Evolutionary conservation across 1,139 yeast genomes (phyloP), one percentile per base, ranked within the genome.

Genomic region (Debaryomycetaceae sp.): DNA sequence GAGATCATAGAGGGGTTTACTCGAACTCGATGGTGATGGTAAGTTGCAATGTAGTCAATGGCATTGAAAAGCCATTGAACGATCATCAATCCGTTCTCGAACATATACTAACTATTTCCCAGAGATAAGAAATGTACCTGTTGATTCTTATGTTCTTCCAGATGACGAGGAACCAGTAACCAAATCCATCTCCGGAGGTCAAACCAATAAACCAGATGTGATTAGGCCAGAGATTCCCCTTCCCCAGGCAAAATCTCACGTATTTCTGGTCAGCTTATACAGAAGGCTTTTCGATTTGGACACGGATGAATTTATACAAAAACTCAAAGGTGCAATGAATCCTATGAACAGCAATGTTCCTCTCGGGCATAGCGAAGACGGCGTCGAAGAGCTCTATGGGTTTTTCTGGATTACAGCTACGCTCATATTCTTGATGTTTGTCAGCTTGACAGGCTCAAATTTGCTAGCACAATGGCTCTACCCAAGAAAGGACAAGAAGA

Each of bases 381-480:
- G 68, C 9, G 62, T 65, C 5, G 74, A 83, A 2, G 96, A 88
- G 57, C 65, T 88, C 43, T 88, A 87, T 57, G 96, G 96, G 1
- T 86, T 90, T 24, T 70, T 87, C 38, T 88, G 96, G 96, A 81
- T 88, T 39, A 85, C 90, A 9, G 88, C 89, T 0, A 85, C 95
- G 0, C 78, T 87, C 44, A 81, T 87, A 1, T 82, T 86, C 50
- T 70, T 83, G 37, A 72, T 87, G 62, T 88, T 87, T 66, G 85
- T 87, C 47, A 76, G 90, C 43, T 78, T 87, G 35, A 85, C 96
- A 0, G 78, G 75, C 2, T 62, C 76, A 13, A 71, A 72, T 44
- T 50, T 72, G 13, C 53, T 73, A 38, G 35, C 72, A 60, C 55
- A 78, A 69, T 55, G 87, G 87, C 46, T 71, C 63, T 63, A 68